Evolutionary conservation across 129 eudicot genomes (phyloP).

Genomic region (Saposhnikovia divaricata): DNA sequence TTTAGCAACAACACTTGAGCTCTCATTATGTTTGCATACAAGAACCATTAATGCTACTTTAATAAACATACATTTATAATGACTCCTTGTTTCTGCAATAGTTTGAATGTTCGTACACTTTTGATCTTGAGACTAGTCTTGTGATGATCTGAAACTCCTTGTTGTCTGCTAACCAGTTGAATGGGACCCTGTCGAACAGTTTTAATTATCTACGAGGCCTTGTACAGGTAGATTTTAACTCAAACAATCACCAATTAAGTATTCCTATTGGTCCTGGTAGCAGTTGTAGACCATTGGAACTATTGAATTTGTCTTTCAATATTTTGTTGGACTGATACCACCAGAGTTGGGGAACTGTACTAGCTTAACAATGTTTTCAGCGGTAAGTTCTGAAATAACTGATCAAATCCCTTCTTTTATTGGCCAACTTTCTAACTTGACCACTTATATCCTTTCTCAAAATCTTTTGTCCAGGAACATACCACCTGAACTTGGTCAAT

Average conservation of each 20-base stretch:
- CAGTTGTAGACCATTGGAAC: slow-evolving; percentile 27
- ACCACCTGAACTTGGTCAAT: slow-evolving; percentile 68
- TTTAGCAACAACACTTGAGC: too few species aligned
- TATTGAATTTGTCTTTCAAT: slow-evolving; percentile 50
- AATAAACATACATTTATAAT: too few species aligned
- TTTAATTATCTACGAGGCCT: slow-evolving; percentile 38
- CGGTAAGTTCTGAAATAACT: slow-evolving; percentile 43
- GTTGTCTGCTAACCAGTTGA: slow-evolving; percentile 35
- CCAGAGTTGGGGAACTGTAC: slow-evolving; percentile 53
- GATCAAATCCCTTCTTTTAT: slow-evolving; percentile 63
- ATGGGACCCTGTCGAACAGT: slow-evolving; percentile 47
- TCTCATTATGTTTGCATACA: too few species aligned
- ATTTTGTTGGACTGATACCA: slow-evolving; percentile 58
- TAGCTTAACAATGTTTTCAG: slow-evolving; percentile 38
- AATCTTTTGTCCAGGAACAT: slow-evolving; percentile 60
- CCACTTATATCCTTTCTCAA: slow-evolving; percentile 42
- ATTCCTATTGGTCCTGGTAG: slow-evolving; percentile 41
- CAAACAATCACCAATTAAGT: slow-evolving; percentile 44
- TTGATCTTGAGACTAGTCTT: too few species aligned
- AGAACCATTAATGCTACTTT: too few species aligned
- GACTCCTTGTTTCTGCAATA: too few species aligned
- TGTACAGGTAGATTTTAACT: slow-evolving; percentile 33
- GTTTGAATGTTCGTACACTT: too few species aligned
- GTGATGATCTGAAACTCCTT: not conserved
- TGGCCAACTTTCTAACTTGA: slow-evolving; percentile 43